Percentiles rank a stretch among this genome's conserved stretches.
Conservation (phyloP, 2,329 filamentous ascomycete genomes). For the Chaetomium strumarium region DNA sequence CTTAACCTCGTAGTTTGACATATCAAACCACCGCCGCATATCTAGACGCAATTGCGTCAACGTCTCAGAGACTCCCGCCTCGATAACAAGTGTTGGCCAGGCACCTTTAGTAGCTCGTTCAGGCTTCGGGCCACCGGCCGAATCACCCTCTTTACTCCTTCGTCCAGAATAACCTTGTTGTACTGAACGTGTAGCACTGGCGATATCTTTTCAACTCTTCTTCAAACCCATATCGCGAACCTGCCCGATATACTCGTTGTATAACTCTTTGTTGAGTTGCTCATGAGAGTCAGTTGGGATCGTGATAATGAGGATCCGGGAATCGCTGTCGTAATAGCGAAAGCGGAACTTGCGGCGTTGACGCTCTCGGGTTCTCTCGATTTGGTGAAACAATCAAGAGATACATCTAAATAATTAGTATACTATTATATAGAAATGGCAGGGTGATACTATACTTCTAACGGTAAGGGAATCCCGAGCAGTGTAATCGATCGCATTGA, state of each 20-base stretch:
- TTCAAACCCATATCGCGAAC: not conserved
- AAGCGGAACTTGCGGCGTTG: conserved; percentile 11
- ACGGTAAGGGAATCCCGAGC: conserved; percentile 2
- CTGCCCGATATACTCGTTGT: not conserved
- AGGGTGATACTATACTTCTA: conserved; percentile 5
- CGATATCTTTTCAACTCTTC: not conserved
- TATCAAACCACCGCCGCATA: conserved; percentile 19
- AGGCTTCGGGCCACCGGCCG: conserved; percentile 6
- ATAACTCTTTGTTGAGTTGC: not conserved
- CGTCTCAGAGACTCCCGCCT: conserved; percentile 11
- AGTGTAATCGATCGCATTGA: not conserved
- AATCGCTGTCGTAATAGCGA: conserved; percentile 9
- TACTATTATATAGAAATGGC: not conserved
- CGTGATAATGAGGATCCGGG: conserved; percentile 10
- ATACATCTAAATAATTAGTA: conserved; percentile 8
- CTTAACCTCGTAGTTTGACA: conserved; percentile 18
- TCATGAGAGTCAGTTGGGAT: conserved; percentile 2
- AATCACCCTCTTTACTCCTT: conserved; percentile 4
- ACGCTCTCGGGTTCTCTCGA: conserved; percentile 6
- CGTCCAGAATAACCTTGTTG: conserved; percentile 1
- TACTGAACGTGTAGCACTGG: not conserved
- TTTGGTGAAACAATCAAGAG: conserved; percentile 4
- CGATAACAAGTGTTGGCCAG: conserved; percentile 20
- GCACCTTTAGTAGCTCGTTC: conserved; percentile 5
- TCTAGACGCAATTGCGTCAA: conserved; percentile 8